A percentile compares a stretch with the other conserved stretches of the same genome.
Conservation (phyloP, 2,329 filamentous ascomycete genomes). For the Stachybotrys chlorohalonatus region DNA sequence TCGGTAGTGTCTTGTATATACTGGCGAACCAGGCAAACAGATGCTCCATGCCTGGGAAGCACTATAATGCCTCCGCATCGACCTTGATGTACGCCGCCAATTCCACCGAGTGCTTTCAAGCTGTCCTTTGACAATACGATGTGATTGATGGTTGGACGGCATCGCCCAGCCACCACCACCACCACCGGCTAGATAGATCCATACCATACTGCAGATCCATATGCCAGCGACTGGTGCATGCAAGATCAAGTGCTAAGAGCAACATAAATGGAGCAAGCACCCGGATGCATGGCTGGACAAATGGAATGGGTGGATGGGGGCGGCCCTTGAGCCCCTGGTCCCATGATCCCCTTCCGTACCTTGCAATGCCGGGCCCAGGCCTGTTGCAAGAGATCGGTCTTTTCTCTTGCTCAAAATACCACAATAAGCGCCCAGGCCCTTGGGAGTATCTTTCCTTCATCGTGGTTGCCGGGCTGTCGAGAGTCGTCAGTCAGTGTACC, state of each 20-base stretch:
- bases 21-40: too few species aligned
- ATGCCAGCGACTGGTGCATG: background rate
- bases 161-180: background rate
- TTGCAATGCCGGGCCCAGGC: too few species aligned
- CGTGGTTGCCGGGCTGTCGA: background rate
- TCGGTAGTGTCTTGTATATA: background rate
- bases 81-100: too few species aligned
- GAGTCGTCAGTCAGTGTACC: background rate
- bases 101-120: too few species aligned
- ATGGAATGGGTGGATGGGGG: background rate
- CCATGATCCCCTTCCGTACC: background rate
- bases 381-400: background rate
- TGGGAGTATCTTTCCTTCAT: background rate
- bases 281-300: background rate
- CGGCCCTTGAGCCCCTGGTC: background rate
- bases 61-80: too few species aligned
- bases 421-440: background rate
- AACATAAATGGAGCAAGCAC: background rate
- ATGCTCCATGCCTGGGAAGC: too few species aligned
- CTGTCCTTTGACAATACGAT: background rate
- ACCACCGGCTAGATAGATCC: background rate
- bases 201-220: background rate
- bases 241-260: background rate
- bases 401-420: background rate
- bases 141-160: background rate